These are phyloP conservation scores for Medicago ruthenica DNA, from an alignment of 306 rosid species.

Conservation along the genomic window DNA sequence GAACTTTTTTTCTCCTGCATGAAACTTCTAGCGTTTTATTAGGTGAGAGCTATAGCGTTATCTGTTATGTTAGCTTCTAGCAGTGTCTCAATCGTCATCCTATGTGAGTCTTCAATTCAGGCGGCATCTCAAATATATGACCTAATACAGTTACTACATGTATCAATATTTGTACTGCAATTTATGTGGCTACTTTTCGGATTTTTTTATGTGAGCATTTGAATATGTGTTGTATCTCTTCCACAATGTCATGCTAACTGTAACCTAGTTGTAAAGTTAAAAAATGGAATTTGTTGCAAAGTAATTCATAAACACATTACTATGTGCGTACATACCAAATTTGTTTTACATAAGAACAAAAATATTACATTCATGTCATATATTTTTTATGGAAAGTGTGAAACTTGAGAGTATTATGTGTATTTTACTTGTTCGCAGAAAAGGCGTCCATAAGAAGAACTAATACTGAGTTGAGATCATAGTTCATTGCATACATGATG, in stretches of 20 bases:
- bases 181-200: neutral
- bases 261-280: neutral
- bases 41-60: no score
- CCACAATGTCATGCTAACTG: neutral
- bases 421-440: conserved; percentile 63
- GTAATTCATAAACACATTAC: no score
- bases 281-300: no score
- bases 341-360: no score
- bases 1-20: no score
- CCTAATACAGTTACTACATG: no score
- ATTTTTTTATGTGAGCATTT: neutral
- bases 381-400: neutral
- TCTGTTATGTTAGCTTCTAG: no score
- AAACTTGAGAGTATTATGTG: neutral
- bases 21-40: no score
- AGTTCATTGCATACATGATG: conserved; percentile 83
- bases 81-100: no score
- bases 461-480: conserved; percentile 74
- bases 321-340: no score
- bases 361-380: neutral
- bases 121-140: no score
- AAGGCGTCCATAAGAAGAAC: conserved; percentile 87
- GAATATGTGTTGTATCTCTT: neutral
- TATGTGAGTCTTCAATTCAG: no score
- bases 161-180: neutral